Conservation (phyloP, 352 stramenopile genomes). For the Pythium grandisporangium region DNA sequence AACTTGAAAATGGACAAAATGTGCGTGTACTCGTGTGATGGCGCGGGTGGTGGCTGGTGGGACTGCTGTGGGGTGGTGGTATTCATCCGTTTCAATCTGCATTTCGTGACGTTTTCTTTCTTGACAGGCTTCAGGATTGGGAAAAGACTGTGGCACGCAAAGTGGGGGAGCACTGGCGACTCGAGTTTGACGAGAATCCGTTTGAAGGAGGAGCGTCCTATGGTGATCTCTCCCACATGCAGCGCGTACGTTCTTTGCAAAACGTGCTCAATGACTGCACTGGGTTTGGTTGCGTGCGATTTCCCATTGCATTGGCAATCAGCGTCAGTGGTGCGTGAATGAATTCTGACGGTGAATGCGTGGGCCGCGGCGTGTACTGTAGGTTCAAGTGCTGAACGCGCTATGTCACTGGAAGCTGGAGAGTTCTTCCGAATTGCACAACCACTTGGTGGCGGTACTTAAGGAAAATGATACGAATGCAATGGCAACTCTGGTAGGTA, state of each 20-base stretch:
- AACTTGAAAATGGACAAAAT: slow-evolving; percentile 77
- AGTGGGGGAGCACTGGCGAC: slow-evolving; percentile 67
- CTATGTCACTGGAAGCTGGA: slow-evolving; percentile 80
- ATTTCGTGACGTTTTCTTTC: too few relatives aligned
- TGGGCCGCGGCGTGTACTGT: slow-evolving; percentile 1
- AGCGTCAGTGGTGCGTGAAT: too few relatives aligned
- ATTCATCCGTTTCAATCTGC: too few relatives aligned
- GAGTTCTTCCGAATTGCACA: slow-evolving; percentile 66
- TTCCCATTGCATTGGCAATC: too few relatives aligned
- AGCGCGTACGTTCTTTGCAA: slow-evolving; percentile 29
- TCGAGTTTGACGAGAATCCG: slow-evolving; percentile 54
- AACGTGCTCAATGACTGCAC: neutral
- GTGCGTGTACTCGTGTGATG: slow-evolving; percentile 18
- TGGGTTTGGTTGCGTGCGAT: neutral
- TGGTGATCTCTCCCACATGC: slow-evolving; percentile 38
- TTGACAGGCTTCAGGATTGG: slow-evolving; percentile 73
- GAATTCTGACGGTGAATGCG: neutral
- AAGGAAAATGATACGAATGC: slow-evolving; percentile 57
- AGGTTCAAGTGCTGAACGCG: slow-evolving; percentile 74
- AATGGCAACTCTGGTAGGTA: slow-evolving; percentile 53
- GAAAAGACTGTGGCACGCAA: slow-evolving; percentile 66
- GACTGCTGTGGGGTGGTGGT: neutral
- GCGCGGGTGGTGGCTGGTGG: neutral
- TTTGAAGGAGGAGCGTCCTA: slow-evolving; percentile 50
- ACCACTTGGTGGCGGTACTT: slow-evolving; percentile 49